Evolutionary conservation across 306 rosid genomes (phyloP).

Genomic region (Morella rubra): DNA sequence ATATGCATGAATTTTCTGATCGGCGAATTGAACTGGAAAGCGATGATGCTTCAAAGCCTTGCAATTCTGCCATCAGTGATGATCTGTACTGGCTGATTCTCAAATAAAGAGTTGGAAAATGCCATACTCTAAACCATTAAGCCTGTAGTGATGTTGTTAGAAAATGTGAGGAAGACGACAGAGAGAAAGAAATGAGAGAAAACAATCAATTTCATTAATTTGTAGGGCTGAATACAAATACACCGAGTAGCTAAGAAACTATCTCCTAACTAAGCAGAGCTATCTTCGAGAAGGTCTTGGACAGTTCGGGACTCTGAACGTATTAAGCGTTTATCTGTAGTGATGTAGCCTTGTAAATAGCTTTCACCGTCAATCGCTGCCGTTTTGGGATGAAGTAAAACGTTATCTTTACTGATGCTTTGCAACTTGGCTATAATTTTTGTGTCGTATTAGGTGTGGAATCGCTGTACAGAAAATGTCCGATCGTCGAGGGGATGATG

Average conservation of each 20-base stretch:
- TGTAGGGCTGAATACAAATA: no score
- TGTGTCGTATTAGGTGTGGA: conserved; percentile 19
- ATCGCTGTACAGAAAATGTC: conserved; percentile 42
- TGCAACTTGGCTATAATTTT: conserved; percentile 16
- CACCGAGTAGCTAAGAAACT: no score
- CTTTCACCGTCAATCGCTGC: not conserved
- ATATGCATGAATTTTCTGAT: not conserved
- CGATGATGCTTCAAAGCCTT: not conserved
- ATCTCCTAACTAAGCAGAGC: no score
- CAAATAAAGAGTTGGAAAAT: not conserved
- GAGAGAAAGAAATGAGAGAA: no score
- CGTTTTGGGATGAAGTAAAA: not conserved
- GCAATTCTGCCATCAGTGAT: not conserved
- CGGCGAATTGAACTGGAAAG: not conserved
- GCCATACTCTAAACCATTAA: not conserved
- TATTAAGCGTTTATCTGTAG: no score
- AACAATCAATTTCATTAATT: no score
- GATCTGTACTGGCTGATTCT: not conserved
- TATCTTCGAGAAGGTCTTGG: no score
- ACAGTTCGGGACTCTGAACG: no score
- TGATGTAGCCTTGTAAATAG: not conserved
- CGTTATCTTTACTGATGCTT: conserved; percentile 3
- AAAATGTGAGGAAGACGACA: no score
- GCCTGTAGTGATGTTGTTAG: no score
- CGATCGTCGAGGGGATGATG: conserved; percentile 45